Percentiles rank a stretch among this genome's conserved stretches.
phyloP scores from a whole-genome alignment of 1,139 yeast genomes.

The Chernovozyma aurita region DNA sequence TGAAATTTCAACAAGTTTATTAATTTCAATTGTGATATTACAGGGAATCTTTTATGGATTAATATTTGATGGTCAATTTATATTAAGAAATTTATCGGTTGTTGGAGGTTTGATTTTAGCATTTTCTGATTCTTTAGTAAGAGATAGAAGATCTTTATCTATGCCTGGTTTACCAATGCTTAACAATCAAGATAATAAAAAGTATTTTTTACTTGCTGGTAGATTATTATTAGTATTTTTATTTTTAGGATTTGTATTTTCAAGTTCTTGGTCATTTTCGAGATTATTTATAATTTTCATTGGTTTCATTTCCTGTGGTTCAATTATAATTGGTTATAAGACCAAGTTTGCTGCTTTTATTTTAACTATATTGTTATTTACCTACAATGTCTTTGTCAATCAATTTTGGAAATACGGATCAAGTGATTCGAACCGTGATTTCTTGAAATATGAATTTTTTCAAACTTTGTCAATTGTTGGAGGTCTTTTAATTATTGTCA shows the following conservation, averaged over 20 bases:
- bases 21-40: conserved; percentile 67
- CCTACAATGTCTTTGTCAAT: conserved; percentile 76
- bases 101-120: conserved; percentile 92
- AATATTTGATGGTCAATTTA: conserved; percentile 74
- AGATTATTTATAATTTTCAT: conserved; percentile 62
- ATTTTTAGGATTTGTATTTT: conserved; percentile 80
- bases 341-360: conserved; percentile 85
- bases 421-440: conserved; percentile 79
- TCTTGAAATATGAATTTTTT: conserved; percentile 87
- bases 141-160: conserved; percentile 63
- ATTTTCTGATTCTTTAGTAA: conserved; percentile 81
- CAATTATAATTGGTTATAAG: conserved; percentile 90
- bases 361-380: conserved; percentile 66
- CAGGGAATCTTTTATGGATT: conserved; percentile 92
- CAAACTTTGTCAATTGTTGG: conserved; percentile 95
- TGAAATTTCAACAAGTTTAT: conserved; percentile 66
- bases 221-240: conserved; percentile 80
- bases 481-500: conserved; percentile 83
- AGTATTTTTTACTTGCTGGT: conserved; percentile 85
- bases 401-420: conserved; percentile 82
- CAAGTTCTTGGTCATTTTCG: conserved; percentile 69
- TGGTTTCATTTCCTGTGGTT: conserved; percentile 68
- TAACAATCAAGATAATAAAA: conserved; percentile 77
- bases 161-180: conserved; percentile 92
- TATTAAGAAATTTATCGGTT: conserved; percentile 82